Base-by-base conservation (phyloP, 768 basidiomycete species). In the Clavulina sp. region DNA sequence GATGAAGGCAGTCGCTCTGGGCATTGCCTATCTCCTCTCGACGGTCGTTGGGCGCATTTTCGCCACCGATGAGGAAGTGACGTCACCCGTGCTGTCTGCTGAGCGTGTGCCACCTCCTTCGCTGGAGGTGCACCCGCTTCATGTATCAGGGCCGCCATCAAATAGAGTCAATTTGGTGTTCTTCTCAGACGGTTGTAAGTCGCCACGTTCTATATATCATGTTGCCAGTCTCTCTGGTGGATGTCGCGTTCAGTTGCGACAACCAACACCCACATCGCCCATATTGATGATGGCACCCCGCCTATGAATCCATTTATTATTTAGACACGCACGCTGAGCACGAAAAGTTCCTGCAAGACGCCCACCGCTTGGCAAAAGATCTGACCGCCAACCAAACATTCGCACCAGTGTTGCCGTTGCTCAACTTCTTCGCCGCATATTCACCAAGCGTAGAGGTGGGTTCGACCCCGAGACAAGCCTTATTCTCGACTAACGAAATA, bases 391-490 rank as follows among this genome's bases (percentile, higher is more conserved):
- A 84, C 59, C 78, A 82, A 56, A 84, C 84, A 0, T 85, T 84
- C 62, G 71, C 78, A 55, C 78, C 81, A 0, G 82, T 87, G 19
- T 74, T 73, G 57, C 81, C 82, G 2, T 65, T 85, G 43, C 64
- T 86, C 56, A 86, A 85, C 60, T 83, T 85, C 57, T 87, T 81
- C 81, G 83, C 79, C 4, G 80, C 80, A 0, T 85, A 83, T 57
- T 69, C 79, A 19, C 77, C 84, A 0, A 85, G 84, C 61, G 71
- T 71, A 54, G 80, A 84, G 70, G 84, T 80, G 32, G 16, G 57
- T 54, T 30, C 19, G 38, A 16, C 52, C 30, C 21, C 41, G 32
- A 48, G 38, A 36, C 38, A 33, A 50, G 49, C 28, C 36, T 33
- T 40, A 50, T 50, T 50, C 36, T 26, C 36, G 51, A 19, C 19